These are phyloP conservation scores for Trypanosoma melophagium DNA, from an alignment of 208 protist genomes.

Conservation along the genomic window DNA sequence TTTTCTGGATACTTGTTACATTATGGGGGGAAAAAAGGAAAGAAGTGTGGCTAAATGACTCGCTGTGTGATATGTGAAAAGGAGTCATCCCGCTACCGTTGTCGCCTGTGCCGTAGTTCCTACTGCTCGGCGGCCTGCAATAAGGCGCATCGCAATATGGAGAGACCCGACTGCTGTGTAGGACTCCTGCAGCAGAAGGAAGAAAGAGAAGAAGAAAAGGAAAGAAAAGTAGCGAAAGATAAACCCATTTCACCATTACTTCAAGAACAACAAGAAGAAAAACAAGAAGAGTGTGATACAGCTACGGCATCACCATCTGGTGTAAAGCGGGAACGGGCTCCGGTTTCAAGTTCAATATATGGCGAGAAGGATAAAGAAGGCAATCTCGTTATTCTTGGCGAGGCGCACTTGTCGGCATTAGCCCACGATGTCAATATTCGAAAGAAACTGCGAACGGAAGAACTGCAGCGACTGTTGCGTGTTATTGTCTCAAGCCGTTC, in stretches of 20 bases:
- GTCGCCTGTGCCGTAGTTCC: slow-evolving; percentile 48
- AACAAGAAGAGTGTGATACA: not conserved
- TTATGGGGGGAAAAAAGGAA: too few relatives aligned
- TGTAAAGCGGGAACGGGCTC: slow-evolving; percentile 1
- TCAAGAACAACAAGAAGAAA: not conserved
- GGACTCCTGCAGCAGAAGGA: not conserved
- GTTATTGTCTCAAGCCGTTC: slow-evolving; percentile 72
- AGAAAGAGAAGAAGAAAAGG: slow-evolving; percentile 10
- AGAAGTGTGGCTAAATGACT: slow-evolving; percentile 27
- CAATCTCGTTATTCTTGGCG: slow-evolving; percentile 52
- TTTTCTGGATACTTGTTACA: too few relatives aligned
- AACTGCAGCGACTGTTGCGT: slow-evolving; percentile 63
- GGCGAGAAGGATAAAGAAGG: slow-evolving; percentile 26
- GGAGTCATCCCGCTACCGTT: slow-evolving; percentile 46
- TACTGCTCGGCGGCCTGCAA: slow-evolving; percentile 69
- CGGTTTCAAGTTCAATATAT: slow-evolving; percentile 10
- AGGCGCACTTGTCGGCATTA: slow-evolving; percentile 64
- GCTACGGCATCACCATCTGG: not conserved
- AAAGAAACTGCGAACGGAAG: slow-evolving; percentile 39
- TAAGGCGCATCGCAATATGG: slow-evolving; percentile 44
- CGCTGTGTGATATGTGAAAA: slow-evolving; percentile 53
- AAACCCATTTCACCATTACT: not conserved
- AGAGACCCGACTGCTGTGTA: slow-evolving; percentile 9
- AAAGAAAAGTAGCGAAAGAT: not conserved
- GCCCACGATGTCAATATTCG: slow-evolving; percentile 46